Evolutionary conservation across 441 rosid genomes (phyloP).

Genomic region (Gossypium schwendimanii): DNA sequence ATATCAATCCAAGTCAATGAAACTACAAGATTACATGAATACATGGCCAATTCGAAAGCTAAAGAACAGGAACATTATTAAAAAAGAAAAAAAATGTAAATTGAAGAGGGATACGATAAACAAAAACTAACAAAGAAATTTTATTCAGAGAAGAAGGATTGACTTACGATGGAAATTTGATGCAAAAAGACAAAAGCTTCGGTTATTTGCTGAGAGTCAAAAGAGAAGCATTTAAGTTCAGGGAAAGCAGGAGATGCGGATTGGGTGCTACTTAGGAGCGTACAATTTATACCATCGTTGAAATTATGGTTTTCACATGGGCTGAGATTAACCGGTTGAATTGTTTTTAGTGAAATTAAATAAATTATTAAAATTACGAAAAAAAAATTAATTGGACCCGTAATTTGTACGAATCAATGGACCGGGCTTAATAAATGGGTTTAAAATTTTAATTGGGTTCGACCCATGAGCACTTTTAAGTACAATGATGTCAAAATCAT

Average conservation of each 20-base stretch:
- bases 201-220: neutral
- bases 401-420: too few relatives aligned
- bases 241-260: neutral
- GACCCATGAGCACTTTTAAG: rapidly evolving
- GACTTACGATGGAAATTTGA: constrained; percentile 2
- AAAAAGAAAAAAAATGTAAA: neutral
- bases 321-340: too few relatives aligned
- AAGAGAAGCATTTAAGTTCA: neutral
- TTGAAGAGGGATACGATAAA: neutral
- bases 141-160: neutral
- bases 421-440: rapidly evolving
- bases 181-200: neutral
- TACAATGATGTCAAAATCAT: rapidly evolving
- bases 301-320: too few relatives aligned
- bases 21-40: neutral
- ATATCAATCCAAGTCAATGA: neutral
- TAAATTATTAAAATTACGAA: too few relatives aligned
- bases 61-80: neutral
- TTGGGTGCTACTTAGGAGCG: neutral
- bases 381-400: too few relatives aligned
- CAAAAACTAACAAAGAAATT: neutral
- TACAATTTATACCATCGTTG: neutral
- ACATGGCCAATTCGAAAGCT: neutral
- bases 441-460: too few relatives aligned
- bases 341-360: too few relatives aligned